phyloP scores from a whole-genome alignment of 192 early-diverging fungal species.

The Coemansia sp. region DNA sequence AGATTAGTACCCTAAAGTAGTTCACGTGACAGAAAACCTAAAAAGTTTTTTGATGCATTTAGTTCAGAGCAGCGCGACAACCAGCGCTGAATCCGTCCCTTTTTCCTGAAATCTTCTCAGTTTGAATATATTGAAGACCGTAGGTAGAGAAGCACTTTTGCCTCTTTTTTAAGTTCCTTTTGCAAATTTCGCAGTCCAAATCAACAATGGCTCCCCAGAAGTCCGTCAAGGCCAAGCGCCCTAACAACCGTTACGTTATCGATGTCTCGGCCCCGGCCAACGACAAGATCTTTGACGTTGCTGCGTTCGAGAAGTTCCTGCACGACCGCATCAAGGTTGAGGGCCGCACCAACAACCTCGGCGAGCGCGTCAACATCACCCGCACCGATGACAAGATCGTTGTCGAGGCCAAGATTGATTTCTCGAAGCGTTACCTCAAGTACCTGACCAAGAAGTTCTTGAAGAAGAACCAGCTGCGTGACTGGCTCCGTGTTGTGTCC shows the following conservation, averaged over 20 bases:
- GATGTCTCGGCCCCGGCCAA: constrained; percentile 89
- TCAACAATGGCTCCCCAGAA: constrained; percentile 47
- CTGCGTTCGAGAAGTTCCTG: constrained; percentile 97
- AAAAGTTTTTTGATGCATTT: not conserved
- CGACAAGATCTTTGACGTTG: constrained; percentile 96
- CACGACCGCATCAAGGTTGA: constrained; percentile 98
- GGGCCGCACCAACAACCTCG: constrained; percentile 94
- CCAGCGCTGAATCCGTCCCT: constrained; percentile 16
- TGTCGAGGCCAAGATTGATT: constrained; percentile 71
- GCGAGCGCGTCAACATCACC: constrained; percentile 79
- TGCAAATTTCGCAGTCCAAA: constrained; percentile 7
- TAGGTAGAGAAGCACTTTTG: constrained; percentile 53
- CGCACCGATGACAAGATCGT: constrained; percentile 76
- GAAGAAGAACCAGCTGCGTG: constrained; percentile 99
- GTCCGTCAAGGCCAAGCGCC: constrained; percentile 60
- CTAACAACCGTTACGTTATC: constrained; percentile 82
- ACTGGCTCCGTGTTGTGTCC: constrained; percentile 97
- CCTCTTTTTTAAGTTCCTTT: not conserved
- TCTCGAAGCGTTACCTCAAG: constrained; percentile 99
- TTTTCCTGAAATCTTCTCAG: constrained; percentile 49
- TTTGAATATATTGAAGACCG: constrained; percentile 25
- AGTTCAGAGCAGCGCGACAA: constrained; percentile 1
- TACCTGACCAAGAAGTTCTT: constrained; percentile 99
- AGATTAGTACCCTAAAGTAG: not conserved
- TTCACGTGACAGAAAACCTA: not conserved